phyloP scores from a whole-genome alignment of 1,284 basidiomycete genomes.

The Fomitiporia mediterranea region DNA sequence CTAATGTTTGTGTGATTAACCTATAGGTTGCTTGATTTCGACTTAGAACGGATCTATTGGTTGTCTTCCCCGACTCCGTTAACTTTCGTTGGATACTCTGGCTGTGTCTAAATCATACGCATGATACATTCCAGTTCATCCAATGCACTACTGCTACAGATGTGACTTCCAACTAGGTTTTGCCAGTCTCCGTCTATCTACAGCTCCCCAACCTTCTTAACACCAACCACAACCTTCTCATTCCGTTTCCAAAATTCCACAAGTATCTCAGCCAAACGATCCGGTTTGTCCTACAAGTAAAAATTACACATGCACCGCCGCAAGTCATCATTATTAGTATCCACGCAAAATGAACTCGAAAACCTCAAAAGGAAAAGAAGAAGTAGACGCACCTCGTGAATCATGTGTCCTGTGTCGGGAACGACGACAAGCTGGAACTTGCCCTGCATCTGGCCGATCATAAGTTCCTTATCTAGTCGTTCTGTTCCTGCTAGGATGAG shows the following conservation, averaged over 20 bases:
- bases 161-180: too few relatives aligned
- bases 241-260: slow-evolving; percentile 91
- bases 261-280: slow-evolving; percentile 70
- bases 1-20: too few relatives aligned
- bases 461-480: slow-evolving; percentile 86
- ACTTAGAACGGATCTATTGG: too few relatives aligned
- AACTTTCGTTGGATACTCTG: too few relatives aligned
- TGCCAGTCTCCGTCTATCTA: too few relatives aligned
- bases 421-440: slow-evolving; percentile 95
- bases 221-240: slow-evolving; percentile 64
- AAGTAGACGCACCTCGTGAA: slow-evolving; percentile 74
- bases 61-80: too few relatives aligned
- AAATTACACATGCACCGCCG: slow-evolving; percentile 2
- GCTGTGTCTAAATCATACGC: too few relatives aligned
- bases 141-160: too few relatives aligned
- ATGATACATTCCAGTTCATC: too few relatives aligned
- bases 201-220: slow-evolving; percentile 79
- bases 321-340: background rate
- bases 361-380: background rate
- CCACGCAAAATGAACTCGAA: background rate
- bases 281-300: slow-evolving; percentile 75
- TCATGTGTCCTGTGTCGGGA: slow-evolving; percentile 83
- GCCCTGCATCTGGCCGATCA: slow-evolving; percentile 99
- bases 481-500: slow-evolving; percentile 92
- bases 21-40: too few relatives aligned